Conservation (phyloP, 2,329 filamentous ascomycete species). For the Passalora sequoiae region DNA sequence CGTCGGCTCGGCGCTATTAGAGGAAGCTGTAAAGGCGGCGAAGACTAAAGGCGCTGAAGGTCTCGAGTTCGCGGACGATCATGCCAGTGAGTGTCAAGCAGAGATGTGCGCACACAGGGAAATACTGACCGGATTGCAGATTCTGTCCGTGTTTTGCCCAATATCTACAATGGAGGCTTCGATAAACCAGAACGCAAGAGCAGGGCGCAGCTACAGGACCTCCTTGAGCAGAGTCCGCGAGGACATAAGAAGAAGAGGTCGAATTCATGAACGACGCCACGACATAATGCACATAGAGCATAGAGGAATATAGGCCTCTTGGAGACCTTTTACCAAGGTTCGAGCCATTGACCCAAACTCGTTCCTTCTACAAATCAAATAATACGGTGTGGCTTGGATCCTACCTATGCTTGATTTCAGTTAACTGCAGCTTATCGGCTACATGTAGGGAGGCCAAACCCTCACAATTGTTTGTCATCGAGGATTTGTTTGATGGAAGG, state of each 20-base stretch:
- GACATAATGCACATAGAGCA: background rate
- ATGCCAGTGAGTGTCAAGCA: slow-evolving; percentile 60
- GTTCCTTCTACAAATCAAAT: no score
- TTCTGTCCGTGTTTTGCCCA: slow-evolving; percentile 55
- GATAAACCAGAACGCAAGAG: slow-evolving; percentile 56
- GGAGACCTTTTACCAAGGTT: no score
- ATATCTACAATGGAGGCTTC: slow-evolving; percentile 58
- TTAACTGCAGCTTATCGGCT: no score
- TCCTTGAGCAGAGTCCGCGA: slow-evolving; percentile 29
- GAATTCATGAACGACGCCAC: slow-evolving; percentile 4
- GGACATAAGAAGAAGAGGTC: slow-evolving; percentile 23
- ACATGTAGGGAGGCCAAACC: no score
- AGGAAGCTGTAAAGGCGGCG: slow-evolving; percentile 65
- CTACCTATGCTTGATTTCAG: no score
- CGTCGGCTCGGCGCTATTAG: slow-evolving; percentile 65
- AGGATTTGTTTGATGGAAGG: no score
- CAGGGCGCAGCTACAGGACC: slow-evolving; percentile 35
- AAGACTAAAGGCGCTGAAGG: slow-evolving; percentile 64
- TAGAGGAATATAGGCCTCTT: background rate
- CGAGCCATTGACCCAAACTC: no score
- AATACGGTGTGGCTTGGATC: no score
- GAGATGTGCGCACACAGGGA: background rate
- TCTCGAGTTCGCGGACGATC: slow-evolving; percentile 68
- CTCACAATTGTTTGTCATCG: no score
- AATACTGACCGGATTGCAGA: slow-evolving; percentile 25